Base-by-base conservation (phyloP, 306 rosid genomes). In the Astragalus glycyphyllos region DNA sequence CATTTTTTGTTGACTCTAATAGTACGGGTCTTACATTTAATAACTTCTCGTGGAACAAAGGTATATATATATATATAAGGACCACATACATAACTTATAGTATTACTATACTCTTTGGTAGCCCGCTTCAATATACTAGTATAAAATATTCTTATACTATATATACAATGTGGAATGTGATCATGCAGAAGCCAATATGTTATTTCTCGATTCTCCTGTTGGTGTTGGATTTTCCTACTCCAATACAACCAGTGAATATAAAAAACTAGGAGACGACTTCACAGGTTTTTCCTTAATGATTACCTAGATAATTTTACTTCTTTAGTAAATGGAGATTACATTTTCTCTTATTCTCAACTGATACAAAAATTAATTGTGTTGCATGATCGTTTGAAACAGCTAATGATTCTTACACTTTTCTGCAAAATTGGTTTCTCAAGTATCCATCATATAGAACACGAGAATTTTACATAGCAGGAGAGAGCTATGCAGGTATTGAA, bases 391-490 rank as follows among this genome's bases (percentile, higher is more conserved):
- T 35, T 75, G 66, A 7, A 58, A 76, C 91, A 91, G 93, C 96
- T 32, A 84, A 84, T 65, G 96, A 91, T 81, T 87, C 97, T 41
- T 87, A 89, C 81, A 53, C 42, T 65, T 92, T 92, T 78, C 79
- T 92, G 20, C 94, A 84, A 14, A 86, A 89, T 26, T 92, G 97
- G 94, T 87, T 84, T 77, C 83, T 82, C 59, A 92, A 92, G 89
- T 92, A 85, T 68, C 94, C 97, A 45, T 82, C 96, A 8, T 92
- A 85, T 70, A 82, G 80, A 84, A 84, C 56, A 1, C 74, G 82
- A 16, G 32, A 86, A 58, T 92, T 92, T 76, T 92, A 85, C 78
- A 89, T 89, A 54, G 87, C 94, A 4, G 94, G 96, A 63, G 96
- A 92, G 85, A 92, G 96, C 70, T 92, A 89, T 74, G 94, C 96